Conservation (phyloP, 768 basidiomycete species). For the Mycena capillaripes region DNA sequence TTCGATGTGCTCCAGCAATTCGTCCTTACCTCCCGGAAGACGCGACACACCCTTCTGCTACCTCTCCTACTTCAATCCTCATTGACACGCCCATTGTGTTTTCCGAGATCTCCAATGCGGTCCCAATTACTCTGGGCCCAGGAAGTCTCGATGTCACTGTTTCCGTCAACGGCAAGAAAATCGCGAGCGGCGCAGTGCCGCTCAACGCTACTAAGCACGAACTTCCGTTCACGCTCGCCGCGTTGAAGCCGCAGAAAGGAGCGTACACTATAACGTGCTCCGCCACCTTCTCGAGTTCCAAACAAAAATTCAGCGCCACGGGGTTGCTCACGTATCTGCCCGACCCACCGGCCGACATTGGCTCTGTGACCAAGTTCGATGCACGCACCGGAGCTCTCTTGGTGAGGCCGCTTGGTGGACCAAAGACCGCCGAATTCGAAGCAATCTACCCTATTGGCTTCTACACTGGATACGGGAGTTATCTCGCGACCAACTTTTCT, state of each 20-base stretch:
- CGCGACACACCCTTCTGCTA: constrained; percentile 42
- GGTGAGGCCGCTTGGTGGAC: constrained; percentile 65
- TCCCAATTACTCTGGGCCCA: constrained; percentile 52
- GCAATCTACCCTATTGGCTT: constrained; percentile 82
- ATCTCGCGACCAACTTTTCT: constrained; percentile 64
- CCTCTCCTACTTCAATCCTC: constrained; percentile 59
- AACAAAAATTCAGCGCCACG: constrained; percentile 60
- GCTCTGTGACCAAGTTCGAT: constrained; percentile 76
- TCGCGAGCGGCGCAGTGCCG: constrained; percentile 61
- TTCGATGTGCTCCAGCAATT: constrained; percentile 71
- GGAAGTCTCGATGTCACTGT: constrained; percentile 58
- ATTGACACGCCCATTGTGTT: constrained; percentile 67
- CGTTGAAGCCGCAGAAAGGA: constrained; percentile 57
- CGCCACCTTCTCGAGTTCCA: constrained; percentile 46
- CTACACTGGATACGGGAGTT: constrained; percentile 72
- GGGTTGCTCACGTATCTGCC: constrained; percentile 65
- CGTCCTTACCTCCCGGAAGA: constrained; percentile 74
- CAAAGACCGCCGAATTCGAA: constrained; percentile 59
- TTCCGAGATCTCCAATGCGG: constrained; percentile 61
- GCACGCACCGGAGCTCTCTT: constrained; percentile 69
- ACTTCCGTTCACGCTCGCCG: constrained; percentile 62
- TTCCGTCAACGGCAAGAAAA: constrained; percentile 57
- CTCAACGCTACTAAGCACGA: constrained; percentile 66
- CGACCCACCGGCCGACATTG: constrained; percentile 58
- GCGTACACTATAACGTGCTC: constrained; percentile 56